phyloP scores from a whole-genome alignment of 306 rosid genomes.

The Hippophae tibetana region DNA sequence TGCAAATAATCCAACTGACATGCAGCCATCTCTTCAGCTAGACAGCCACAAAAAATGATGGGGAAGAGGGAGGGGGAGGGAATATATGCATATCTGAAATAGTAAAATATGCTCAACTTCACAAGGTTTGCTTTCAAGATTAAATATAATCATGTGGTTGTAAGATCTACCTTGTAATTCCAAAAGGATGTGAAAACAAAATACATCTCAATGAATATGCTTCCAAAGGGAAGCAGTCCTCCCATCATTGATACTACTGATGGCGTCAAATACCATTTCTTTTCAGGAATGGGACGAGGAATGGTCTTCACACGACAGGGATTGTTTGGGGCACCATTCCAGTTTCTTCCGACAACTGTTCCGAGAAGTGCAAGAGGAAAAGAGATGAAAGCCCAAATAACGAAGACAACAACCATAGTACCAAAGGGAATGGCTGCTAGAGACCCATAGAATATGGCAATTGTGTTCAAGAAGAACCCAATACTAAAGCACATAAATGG shows the following conservation, averaged over 20 bases:
- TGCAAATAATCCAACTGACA: too few species aligned
- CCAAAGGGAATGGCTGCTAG: conserved; percentile 99
- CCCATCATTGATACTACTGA: conserved; percentile 97
- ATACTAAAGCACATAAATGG: conserved; percentile 97
- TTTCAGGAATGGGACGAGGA: conserved; percentile 99
- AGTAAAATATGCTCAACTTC: not conserved
- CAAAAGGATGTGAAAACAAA: conserved; percentile 99
- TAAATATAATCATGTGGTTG: not conserved
- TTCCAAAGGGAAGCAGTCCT: conserved; percentile 97
- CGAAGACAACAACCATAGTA: conserved; percentile 94
- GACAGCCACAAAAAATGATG: too few species aligned
- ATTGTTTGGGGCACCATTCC: conserved; percentile 99
- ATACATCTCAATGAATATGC: conserved; percentile 99
- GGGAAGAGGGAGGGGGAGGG: too few species aligned
- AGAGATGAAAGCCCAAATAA: conserved; percentile 96
- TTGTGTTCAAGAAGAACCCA: conserved; percentile 81
- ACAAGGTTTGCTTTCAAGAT: not conserved
- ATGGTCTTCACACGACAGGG: conserved; percentile 99
- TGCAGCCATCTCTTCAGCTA: too few species aligned
- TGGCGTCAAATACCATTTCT: conserved; percentile 98
- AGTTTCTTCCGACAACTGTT: conserved; percentile 96
- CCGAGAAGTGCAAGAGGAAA: conserved; percentile 99
- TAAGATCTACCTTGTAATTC: conserved; percentile 64
- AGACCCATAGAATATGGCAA: conserved; percentile 96
- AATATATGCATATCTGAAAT: too few species aligned